Evolutionary conservation across 345 rosid species (phyloP).

Genomic region (sweet orange (Citrus sinensis)): DVS_A1.0 CM039165.1:36725001-36725500

Average conservation of each 20-base stretch:
- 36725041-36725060: conserved; percentile 54
- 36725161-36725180: conserved; percentile 58
- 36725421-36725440: conserved; percentile 35
- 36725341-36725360: conserved; percentile 58
- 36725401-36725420: conserved; percentile 35
- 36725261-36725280: conserved; percentile 57
- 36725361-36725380: conserved; percentile 58
- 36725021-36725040: conserved; percentile 52
- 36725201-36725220: conserved; percentile 55
- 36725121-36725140: conserved; percentile 61
- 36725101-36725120: conserved; percentile 33
- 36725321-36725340: conserved; percentile 39
- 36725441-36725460: conserved; percentile 42
- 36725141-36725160: conserved; percentile 54
- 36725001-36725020: conserved; percentile 68
- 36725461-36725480: conserved; percentile 26
- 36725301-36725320: conserved; percentile 52
- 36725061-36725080: conserved; percentile 59
- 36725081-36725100: conserved; percentile 38
- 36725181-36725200: conserved; percentile 60
- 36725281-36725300: conserved; percentile 56
- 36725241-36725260: conserved; percentile 59
- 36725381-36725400: conserved; percentile 45
- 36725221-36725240: conserved; percentile 49
- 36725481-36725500: neutral